Evolutionary conservation across 177 flowering plant genomes (phyloP), one percentile per base, ranked within the genome.

Genomic region (Vitis hybrid): DNA sequence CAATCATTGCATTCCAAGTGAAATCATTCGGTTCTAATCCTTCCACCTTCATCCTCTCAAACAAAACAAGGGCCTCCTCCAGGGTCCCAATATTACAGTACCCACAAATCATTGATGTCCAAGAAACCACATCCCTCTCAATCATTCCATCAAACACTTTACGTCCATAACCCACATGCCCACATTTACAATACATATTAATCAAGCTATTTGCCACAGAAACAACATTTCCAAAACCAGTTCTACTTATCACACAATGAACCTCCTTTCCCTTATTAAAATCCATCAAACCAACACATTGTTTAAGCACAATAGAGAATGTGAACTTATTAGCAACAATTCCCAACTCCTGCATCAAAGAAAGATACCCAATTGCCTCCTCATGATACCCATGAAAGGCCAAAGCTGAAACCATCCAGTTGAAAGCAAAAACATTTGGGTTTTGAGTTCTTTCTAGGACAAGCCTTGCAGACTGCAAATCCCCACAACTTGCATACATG

Each of bases 61-160:
- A 89, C 77, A 92, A 82, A 20, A 38, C 28, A n/a, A 76, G 31
- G 0, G 90, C 81, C 38, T 79, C 58, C 11, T 78, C 75, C 9
- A 82, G 76, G 57, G 73, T 59, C 11, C 83, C 84, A 1, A 51
- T 62, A 38, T 77, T 77, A 52, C 80, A 76, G 66, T 81, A 87
- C 61, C 91, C 91, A 78, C 80, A 87, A 59, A 90, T 84, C 89
- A 89, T 83, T 1, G 80, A 75, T 2, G 95, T 92, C 92, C 97
- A 90, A 2, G 93, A 76, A 44, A 81, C 89, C 61, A 88, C 84
- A 82, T 92, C 88, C 78, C 85, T 86, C 1, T 65, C 59, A 58
- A 24, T 0, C 91, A 89, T 88, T 74, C 64, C 59, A 63, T 89
- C 92, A 74, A 92, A 92, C 81, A 92, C 54, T 9, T 63, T 64